Conservation (phyloP, 371 early-diverging fungal species). For the Gilbertella persicaria region DNA sequence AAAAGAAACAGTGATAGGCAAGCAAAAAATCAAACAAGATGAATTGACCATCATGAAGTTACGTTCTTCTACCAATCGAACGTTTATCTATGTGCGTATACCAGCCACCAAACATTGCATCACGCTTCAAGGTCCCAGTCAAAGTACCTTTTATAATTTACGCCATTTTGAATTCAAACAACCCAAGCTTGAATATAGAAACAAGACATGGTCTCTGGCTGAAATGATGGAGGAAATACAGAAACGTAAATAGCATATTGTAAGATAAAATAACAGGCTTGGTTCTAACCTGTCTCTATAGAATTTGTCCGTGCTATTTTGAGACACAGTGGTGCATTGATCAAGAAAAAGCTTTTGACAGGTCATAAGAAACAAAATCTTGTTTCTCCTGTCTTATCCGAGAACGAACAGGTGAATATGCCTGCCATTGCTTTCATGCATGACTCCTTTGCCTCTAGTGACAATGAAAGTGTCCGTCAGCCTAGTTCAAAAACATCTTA, state of each 20-base stretch:
- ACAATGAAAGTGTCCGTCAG: no score
- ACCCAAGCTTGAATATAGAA: conserved; percentile 75
- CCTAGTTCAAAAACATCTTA: no score
- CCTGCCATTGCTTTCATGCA: no score
- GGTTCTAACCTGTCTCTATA: conserved; percentile 10
- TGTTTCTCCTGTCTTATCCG: not conserved
- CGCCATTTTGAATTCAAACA: conserved; percentile 68
- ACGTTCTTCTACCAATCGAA: conserved; percentile 67
- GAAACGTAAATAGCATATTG: conserved; percentile 38
- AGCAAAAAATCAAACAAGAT: conserved; percentile 22
- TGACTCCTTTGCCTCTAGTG: no score
- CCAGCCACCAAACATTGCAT: conserved; percentile 69
- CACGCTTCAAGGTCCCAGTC: conserved; percentile 69
- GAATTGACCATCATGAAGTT: conserved; percentile 64
- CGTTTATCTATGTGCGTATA: conserved; percentile 77
- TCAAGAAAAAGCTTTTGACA: conserved; percentile 11
- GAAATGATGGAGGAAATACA: conserved; percentile 69
- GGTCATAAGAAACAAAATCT: not conserved
- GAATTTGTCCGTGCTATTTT: conserved; percentile 16
- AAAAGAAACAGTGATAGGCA: conserved; percentile 13
- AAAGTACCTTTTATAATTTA: conserved; percentile 75
- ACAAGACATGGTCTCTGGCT: conserved; percentile 76
- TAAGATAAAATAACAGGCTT: conserved; percentile 58
- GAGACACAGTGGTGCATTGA: conserved; percentile 7
- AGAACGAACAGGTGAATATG: no score